phyloP scores from a whole-genome alignment of 2,329 filamentous ascomycete genomes.

The Venturiaceae sp. region DNA sequence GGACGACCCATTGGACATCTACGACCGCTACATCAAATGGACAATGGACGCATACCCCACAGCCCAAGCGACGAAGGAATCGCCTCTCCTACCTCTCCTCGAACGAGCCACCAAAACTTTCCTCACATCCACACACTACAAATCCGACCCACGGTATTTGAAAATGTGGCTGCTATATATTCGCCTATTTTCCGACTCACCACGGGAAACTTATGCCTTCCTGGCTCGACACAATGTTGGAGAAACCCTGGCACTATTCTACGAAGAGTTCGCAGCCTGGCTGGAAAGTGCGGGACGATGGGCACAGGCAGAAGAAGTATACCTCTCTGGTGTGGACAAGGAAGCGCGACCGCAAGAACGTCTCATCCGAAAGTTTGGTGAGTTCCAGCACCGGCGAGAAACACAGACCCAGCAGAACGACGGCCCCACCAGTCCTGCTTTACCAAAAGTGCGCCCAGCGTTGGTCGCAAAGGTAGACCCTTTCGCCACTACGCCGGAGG shows the following conservation, averaged over 20 bases:
- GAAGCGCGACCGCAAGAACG: slow-evolving; percentile 77
- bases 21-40: slow-evolving; percentile 96
- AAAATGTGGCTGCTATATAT: slow-evolving; percentile 95
- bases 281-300: slow-evolving; percentile 76
- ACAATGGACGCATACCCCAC: slow-evolving; percentile 91
- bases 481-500: slow-evolving; percentile 51
- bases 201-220: slow-evolving; percentile 86
- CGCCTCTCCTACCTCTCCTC: slow-evolving; percentile 78
- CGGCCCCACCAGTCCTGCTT: slow-evolving; percentile 74
- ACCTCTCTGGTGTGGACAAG: slow-evolving; percentile 77
- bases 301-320: slow-evolving; percentile 90
- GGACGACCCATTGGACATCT: slow-evolving; percentile 91
- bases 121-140: slow-evolving; percentile 76
- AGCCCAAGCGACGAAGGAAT: slow-evolving; percentile 81
- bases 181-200: slow-evolving; percentile 82
- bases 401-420: slow-evolving; percentile 49
- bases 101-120: slow-evolving; percentile 91
- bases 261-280: slow-evolving; percentile 95
- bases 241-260: slow-evolving; percentile 79
- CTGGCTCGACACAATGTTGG: slow-evolving; percentile 82
- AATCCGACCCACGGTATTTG: slow-evolving; percentile 88
- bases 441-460: slow-evolving; percentile 74
- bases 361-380: slow-evolving; percentile 78
- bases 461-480: slow-evolving; percentile 80
- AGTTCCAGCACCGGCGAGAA: slow-evolving; percentile 77